Evolutionary conservation across 768 basidiomycete species (phyloP).

Genomic region (Austroboletus festivus): DNA sequence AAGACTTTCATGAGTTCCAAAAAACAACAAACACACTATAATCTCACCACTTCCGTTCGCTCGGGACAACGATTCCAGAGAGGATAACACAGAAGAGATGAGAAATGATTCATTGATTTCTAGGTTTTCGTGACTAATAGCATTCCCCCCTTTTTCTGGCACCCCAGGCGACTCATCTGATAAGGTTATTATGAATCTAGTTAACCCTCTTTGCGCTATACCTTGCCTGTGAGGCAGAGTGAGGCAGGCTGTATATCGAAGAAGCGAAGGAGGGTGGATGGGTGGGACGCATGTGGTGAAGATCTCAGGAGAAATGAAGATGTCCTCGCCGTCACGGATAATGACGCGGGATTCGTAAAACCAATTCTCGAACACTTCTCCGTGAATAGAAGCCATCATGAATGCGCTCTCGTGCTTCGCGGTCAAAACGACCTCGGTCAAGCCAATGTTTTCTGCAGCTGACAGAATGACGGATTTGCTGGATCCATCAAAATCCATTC

Average conservation of each 20-base stretch:
- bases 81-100: slow-evolving; percentile 44
- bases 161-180: slow-evolving; percentile 15
- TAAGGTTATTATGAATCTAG: slow-evolving; percentile 51
- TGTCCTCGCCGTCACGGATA: slow-evolving; percentile 49
- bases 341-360: slow-evolving; percentile 42
- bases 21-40: background rate
- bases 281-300: slow-evolving; percentile 17
- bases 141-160: slow-evolving; percentile 4
- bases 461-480: slow-evolving; percentile 19
- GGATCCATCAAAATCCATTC: background rate
- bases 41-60: slow-evolving; percentile 8
- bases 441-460: slow-evolving; percentile 28
- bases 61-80: slow-evolving; percentile 12
- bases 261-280: slow-evolving; percentile 14
- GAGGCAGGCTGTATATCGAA: slow-evolving; percentile 53
- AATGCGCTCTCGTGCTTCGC: slow-evolving; percentile 53
- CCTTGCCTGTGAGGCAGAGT: slow-evolving; percentile 77
- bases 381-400: slow-evolving; percentile 34
- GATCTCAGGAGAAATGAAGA: slow-evolving; percentile 27
- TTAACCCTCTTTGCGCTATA: slow-evolving; percentile 42
- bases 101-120: slow-evolving; percentile 77
- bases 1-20: background rate
- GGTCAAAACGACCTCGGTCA: slow-evolving; percentile 52
- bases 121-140: slow-evolving; percentile 38
- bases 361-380: slow-evolving; percentile 40